Base-by-base conservation (phyloP, 2,329 filamentous ascomycete genomes). In the Metarhizium humberi region DNA sequence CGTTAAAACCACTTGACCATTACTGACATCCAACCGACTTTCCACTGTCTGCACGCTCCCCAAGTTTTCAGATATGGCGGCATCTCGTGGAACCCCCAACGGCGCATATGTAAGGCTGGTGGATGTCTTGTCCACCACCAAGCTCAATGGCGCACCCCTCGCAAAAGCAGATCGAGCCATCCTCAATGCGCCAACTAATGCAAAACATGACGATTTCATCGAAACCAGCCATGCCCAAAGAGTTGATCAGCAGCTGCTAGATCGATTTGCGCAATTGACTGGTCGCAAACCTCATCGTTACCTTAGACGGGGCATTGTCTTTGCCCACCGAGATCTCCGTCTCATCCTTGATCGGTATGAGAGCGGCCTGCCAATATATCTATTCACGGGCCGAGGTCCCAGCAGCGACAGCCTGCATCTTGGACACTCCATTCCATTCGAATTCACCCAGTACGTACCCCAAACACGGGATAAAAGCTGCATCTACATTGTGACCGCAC, bases 321-420 rank as follows among this genome's bases (percentile, higher is more conserved):
- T 96, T 77, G 90, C 86, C 61, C 91, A 96, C 71, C 84, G 92
- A 63, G 92, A 96, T 71, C 80, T 97, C 56, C 84, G 89, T 67
- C 76, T 82, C 63, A 95, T 96, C 63, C 78, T 97, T 59, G 89
- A 95, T 71, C 82, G 81, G 58, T 90, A 95, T 73, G 92, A 97
- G 76, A 85, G 86, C 59, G 69, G 63, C 51, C 38, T 36, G 36
- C 11, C 34, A 16, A n/a, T 38, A 18, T 14, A 92, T 72, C 79
- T 96, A 56, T 97, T 97, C 67, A 96, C 92, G 1, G 92, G 92
- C 14, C 84, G 92, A 62, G 92, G 92, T 0, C 92, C 92, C 2
- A 92, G 87, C 65, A 92, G 86, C 63, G 90, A 91, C 68, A 88
- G 84, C 67, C 86, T 96, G 83, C 90, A 96, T 68, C 81, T 96